A percentile compares a stretch with the other conserved stretches of the same genome.
Evolutionary conservation across 2,329 filamentous ascomycete genomes (phyloP).

Genomic region (Zalaria sp.): DNA sequence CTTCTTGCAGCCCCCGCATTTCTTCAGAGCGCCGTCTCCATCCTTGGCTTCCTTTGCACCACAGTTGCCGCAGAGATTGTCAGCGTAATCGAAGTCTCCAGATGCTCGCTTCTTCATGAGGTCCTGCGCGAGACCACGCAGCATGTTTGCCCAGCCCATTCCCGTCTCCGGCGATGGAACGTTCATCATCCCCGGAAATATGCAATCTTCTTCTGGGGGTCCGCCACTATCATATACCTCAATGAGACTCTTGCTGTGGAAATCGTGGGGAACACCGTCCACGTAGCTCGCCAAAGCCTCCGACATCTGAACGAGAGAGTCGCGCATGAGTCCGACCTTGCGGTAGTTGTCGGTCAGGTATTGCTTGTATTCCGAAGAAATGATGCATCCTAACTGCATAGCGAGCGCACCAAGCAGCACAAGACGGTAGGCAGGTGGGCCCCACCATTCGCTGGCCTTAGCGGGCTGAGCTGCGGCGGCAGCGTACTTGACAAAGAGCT

Average conservation of each 20-base stretch:
- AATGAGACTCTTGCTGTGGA: background rate
- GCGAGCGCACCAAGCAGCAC: background rate
- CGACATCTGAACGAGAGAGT: background rate
- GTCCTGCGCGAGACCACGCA: background rate
- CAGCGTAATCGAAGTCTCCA: slow-evolving; percentile 1
- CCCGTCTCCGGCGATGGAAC: background rate
- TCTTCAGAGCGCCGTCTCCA: background rate
- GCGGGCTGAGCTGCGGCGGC: background rate
- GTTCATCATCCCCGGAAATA: background rate
- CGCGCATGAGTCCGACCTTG: background rate
- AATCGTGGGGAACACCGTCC: slow-evolving; percentile 1
- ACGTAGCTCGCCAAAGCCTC: background rate
- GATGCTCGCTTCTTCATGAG: background rate
- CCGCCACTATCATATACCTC: background rate
- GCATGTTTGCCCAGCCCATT: background rate
- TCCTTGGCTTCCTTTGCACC: background rate
- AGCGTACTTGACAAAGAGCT: background rate
- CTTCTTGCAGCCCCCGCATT: background rate
- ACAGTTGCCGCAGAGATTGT: slow-evolving; percentile 1
- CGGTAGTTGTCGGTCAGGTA: background rate
- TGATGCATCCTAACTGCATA: slow-evolving; percentile 1
- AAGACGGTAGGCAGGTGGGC: background rate
- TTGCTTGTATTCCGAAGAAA: background rate
- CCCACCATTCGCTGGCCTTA: background rate
- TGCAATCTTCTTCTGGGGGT: background rate